Percentiles rank a stretch among this genome's conserved stretches.
Conservation (phyloP, 768 basidiomycete species). For the Cyclocybe aegerita region DNA sequence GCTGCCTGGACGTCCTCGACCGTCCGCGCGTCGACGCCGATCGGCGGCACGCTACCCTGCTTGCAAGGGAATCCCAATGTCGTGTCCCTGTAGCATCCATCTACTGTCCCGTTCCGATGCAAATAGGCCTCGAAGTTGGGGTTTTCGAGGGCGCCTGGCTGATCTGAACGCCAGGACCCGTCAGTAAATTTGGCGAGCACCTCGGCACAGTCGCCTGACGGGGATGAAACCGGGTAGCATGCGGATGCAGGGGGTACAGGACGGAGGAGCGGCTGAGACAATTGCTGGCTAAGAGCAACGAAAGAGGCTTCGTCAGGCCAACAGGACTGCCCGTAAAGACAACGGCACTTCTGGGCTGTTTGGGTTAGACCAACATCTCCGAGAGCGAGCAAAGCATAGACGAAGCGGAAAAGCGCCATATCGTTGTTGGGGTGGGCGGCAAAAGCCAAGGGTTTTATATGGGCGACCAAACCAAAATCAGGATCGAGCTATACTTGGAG, state of each 20-base stretch:
- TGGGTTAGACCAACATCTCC: no score
- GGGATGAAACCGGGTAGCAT: slow-evolving; percentile 38
- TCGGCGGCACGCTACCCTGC: slow-evolving; percentile 35
- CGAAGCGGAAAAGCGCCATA: no score
- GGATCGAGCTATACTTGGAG: no score
- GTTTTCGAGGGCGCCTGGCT: slow-evolving; percentile 38
- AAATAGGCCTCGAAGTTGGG: slow-evolving; percentile 28
- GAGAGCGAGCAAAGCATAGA: no score
- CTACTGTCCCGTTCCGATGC: slow-evolving; percentile 44
- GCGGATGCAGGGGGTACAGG: slow-evolving; percentile 38
- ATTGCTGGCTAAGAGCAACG: slow-evolving; percentile 25
- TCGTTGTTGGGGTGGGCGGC: no score
- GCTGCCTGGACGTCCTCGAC: slow-evolving; percentile 36
- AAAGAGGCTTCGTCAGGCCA: slow-evolving; percentile 41
- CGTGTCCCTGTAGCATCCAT: slow-evolving; percentile 51
- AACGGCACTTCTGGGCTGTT: slow-evolving; percentile 25
- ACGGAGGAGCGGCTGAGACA: slow-evolving; percentile 45
- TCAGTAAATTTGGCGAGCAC: slow-evolving; percentile 26
- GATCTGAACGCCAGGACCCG: slow-evolving; percentile 39
- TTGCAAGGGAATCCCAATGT: slow-evolving; percentile 23
- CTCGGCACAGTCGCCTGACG: slow-evolving; percentile 37
- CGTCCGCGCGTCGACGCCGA: slow-evolving; percentile 37
- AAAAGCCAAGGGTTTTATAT: no score
- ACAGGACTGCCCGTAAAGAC: slow-evolving; percentile 39
- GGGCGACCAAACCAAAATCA: no score